Conservation (phyloP, 192 early-diverging fungal genomes). For the Lunasporangiospora selenospora region DNA sequence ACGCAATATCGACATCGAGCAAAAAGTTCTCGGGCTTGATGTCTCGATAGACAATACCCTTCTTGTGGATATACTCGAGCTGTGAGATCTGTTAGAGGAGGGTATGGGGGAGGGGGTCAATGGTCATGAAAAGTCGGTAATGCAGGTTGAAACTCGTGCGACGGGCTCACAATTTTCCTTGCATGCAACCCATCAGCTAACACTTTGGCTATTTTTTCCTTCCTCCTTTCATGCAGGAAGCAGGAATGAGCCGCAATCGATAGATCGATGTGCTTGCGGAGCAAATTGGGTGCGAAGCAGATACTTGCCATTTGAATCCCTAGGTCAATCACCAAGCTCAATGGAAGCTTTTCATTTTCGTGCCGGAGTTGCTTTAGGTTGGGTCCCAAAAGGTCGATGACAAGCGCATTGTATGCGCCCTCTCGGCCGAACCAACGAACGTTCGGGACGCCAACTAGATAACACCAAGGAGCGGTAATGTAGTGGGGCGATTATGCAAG, state of each 20-base stretch:
- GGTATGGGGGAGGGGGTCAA: too few species aligned
- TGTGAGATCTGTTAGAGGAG: slow-evolving; percentile 31
- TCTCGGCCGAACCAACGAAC: slow-evolving; percentile 62
- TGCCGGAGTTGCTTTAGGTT: slow-evolving; percentile 56
- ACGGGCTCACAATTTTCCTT: too few species aligned
- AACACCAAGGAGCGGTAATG: too few species aligned
- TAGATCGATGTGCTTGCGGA: too few species aligned
- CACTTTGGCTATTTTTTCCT: too few species aligned
- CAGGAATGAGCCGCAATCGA: too few species aligned
- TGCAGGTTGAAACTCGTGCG: too few species aligned
- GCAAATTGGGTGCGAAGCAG: too few species aligned
- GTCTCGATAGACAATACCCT: slow-evolving; percentile 68
- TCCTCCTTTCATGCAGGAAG: too few species aligned
- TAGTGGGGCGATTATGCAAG: not conserved
- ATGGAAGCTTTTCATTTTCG: slow-evolving; percentile 48
- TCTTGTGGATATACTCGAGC: slow-evolving; percentile 61
- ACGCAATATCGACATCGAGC: slow-evolving; percentile 50
- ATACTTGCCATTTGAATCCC: slow-evolving; percentile 59
- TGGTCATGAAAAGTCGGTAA: too few species aligned
- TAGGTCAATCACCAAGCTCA: slow-evolving; percentile 55
- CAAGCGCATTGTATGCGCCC: slow-evolving; percentile 54
- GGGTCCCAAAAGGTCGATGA: slow-evolving; percentile 64
- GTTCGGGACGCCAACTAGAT: slow-evolving; percentile 54
- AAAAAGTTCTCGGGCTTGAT: slow-evolving; percentile 71
- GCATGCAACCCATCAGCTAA: too few species aligned